phyloP scores from a whole-genome alignment of 768 basidiomycete species.

The Tulasnella sp. region DNA sequence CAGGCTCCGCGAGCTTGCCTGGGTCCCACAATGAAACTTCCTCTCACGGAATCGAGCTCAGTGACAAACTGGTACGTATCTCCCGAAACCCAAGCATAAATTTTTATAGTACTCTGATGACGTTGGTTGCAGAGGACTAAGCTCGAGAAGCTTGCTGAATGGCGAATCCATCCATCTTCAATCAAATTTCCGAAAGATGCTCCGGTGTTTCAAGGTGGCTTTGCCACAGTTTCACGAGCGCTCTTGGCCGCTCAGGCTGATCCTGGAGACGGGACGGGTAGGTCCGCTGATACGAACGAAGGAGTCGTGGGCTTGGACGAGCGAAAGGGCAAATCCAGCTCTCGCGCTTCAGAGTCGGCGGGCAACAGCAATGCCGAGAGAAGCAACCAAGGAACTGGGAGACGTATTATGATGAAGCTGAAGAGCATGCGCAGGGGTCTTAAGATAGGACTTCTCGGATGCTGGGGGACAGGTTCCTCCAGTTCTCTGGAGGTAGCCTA shows the following conservation, averaged over 20 bases:
- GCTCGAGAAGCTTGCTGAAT: too few species aligned
- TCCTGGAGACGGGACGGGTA: not conserved
- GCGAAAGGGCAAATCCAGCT: too few species aligned
- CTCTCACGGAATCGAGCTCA: too few species aligned
- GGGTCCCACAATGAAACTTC: too few species aligned
- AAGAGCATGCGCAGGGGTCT: not conserved
- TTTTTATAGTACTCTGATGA: not conserved
- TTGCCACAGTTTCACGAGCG: not conserved
- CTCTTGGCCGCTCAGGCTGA: not conserved
- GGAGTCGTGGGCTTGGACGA: not conserved
- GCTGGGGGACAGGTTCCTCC: not conserved
- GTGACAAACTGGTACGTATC: not conserved
- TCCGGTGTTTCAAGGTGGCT: not conserved
- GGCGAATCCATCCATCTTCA: too few species aligned
- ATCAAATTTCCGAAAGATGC: not conserved
- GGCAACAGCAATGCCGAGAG: not conserved
- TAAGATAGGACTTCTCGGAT: not conserved
- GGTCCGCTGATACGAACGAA: not conserved
- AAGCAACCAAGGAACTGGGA: not conserved
- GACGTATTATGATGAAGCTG: not conserved
- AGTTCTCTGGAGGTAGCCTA: not conserved
- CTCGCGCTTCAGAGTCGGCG: too few species aligned
- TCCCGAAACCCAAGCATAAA: not conserved
- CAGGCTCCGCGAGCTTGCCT: too few species aligned
- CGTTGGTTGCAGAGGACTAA: not conserved